A percentile compares a stretch with the other conserved stretches of the same genome.
phyloP scores from a whole-genome alignment of 2,329 filamentous ascomycete genomes.

The Cercospora sesami region DNA sequence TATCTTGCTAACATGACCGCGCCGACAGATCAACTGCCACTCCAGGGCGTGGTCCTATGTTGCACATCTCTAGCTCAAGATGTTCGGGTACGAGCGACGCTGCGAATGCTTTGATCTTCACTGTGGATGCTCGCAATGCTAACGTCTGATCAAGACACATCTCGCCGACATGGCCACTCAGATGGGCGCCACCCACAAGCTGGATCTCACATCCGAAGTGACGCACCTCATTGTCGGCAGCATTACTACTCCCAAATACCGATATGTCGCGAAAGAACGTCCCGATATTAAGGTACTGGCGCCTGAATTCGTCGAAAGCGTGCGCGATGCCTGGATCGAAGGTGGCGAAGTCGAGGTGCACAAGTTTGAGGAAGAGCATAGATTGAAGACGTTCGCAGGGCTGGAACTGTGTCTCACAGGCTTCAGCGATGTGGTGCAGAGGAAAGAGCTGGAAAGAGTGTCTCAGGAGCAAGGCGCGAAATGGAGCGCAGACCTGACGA shows the following conservation, averaged over 20 bases:
- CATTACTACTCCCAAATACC: slow-evolving; percentile 89
- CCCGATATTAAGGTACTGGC: slow-evolving; percentile 81
- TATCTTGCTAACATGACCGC: slow-evolving; percentile 11
- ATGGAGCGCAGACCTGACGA: slow-evolving; percentile 86
- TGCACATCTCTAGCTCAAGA: slow-evolving; percentile 39
- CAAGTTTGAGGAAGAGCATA: slow-evolving; percentile 66
- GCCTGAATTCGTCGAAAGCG: slow-evolving; percentile 79
- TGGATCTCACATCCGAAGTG: slow-evolving; percentile 92
- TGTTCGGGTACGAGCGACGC: slow-evolving; percentile 34
- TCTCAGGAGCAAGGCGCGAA: slow-evolving; percentile 72
- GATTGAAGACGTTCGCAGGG: slow-evolving; percentile 62
- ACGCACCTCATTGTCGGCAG: slow-evolving; percentile 92
- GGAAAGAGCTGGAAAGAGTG: slow-evolving; percentile 68
- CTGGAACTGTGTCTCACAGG: slow-evolving; percentile 69
- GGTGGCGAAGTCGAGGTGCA: slow-evolving; percentile 73
- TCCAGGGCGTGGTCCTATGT: slow-evolving; percentile 36
- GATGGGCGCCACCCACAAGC: slow-evolving; percentile 83
- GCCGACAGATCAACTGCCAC: slow-evolving; percentile 26
- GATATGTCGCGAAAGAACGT: slow-evolving; percentile 86
- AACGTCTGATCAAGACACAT: slow-evolving; percentile 27
- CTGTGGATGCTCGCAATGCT: background rate
- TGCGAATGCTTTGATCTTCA: background rate
- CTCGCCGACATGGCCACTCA: slow-evolving; percentile 64
- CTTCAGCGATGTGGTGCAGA: slow-evolving; percentile 65
- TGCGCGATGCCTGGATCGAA: slow-evolving; percentile 76